Evolutionary conservation across 176 grass and related monocot genomes (phyloP).

Genomic region (Carex scoparia): DNA sequence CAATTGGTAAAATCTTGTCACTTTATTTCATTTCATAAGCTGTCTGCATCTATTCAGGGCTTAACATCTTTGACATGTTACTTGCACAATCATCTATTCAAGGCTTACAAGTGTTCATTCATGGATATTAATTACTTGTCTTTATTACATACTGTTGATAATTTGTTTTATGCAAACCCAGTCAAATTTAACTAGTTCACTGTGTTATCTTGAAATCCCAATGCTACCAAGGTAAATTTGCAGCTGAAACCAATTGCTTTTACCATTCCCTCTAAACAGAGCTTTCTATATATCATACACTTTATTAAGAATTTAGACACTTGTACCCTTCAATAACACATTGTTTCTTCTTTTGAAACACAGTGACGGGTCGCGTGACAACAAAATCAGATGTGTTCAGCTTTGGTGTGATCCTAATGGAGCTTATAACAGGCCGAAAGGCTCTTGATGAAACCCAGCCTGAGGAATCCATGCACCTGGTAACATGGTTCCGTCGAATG

Average conservation of each 20-base stretch:
- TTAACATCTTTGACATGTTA: too few species aligned
- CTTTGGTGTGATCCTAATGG: constrained; percentile 97
- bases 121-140: not conserved
- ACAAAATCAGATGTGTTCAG: constrained; percentile 95
- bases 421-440: constrained; percentile 81
- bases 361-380: constrained; percentile 92
- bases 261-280: not conserved
- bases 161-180: not conserved
- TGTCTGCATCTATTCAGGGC: not conserved
- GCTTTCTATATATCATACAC: not conserved
- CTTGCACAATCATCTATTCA: not conserved
- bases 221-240: not conserved
- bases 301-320: not conserved
- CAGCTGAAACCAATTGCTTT: too few species aligned
- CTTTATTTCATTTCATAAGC: constrained; percentile 8
- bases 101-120: not conserved
- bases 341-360: constrained; percentile 13
- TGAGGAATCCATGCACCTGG: constrained; percentile 93
- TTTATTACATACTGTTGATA: not conserved
- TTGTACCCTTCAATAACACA: not conserved
- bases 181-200: too few species aligned
- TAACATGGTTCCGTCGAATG: constrained; percentile 89
- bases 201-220: not conserved
- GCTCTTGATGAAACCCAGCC: constrained; percentile 72
- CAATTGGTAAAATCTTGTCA: constrained; percentile 4